phyloP scores from a whole-genome alignment of 768 basidiomycete species.

The Hypsizygus marmoreus region DNA sequence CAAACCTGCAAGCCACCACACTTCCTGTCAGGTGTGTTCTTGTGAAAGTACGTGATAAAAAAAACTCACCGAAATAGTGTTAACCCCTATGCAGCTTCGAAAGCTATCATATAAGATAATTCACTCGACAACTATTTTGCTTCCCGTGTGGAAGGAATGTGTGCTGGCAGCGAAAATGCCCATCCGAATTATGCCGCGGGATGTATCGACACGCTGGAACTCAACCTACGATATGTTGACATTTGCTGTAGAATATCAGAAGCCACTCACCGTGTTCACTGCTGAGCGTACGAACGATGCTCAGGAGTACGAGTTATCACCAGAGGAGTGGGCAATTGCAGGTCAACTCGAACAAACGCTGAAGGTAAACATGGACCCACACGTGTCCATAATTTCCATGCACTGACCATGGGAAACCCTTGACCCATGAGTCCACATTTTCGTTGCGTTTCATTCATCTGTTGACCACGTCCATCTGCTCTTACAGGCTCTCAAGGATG shows the following conservation, averaged over 20 bases:
- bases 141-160: slow-evolving; percentile 18
- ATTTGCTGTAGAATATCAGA: slow-evolving; percentile 27
- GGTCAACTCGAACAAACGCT: slow-evolving; percentile 30
- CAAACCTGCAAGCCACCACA: slow-evolving; percentile 17
- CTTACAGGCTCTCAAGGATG: slow-evolving; percentile 35
- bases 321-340: slow-evolving; percentile 34
- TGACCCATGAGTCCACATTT: too few species aligned
- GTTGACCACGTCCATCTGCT: background rate
- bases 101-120: slow-evolving; percentile 22
- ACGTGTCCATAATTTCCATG: too few species aligned
- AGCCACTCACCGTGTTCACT: slow-evolving; percentile 27
- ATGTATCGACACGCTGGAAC: slow-evolving; percentile 41
- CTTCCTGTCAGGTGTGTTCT: slow-evolving; percentile 27
- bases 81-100: slow-evolving; percentile 18
- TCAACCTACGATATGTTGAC: slow-evolving; percentile 39
- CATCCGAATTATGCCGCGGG: slow-evolving; percentile 32
- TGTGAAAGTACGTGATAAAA: slow-evolving; percentile 37
- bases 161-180: slow-evolving; percentile 15
- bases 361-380: slow-evolving; percentile 26
- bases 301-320: slow-evolving; percentile 23
- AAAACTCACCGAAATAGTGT: too few species aligned
- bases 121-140: slow-evolving; percentile 24
- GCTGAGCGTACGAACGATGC: slow-evolving; percentile 20
- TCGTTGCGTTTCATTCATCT: too few species aligned
- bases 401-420: too few species aligned